A percentile compares a stretch with the other conserved stretches of the same genome.
phyloP scores from a whole-genome alignment of 1,284 basidiomycete genomes.

The Sphaerobolus stellatus region DNA sequence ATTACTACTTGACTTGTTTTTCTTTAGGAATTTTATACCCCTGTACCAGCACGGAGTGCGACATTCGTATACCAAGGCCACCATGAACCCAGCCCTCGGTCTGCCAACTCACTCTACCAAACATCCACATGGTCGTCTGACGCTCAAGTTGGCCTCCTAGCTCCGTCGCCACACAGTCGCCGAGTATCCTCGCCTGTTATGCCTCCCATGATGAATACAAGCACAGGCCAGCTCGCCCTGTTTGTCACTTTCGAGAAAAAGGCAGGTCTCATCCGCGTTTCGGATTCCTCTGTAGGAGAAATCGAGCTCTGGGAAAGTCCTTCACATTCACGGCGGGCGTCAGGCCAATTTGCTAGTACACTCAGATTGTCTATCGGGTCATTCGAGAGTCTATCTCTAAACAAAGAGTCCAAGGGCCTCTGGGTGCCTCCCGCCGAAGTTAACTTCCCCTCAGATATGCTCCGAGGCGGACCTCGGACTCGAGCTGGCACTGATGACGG shows the following conservation, averaged over 20 bases:
- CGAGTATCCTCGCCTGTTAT: constrained; percentile 1
- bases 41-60: constrained; percentile 58
- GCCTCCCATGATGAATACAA: too few species aligned
- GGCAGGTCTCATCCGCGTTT: constrained; percentile 71
- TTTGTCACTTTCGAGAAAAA: constrained; percentile 84
- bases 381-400: constrained; percentile 6
- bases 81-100: not conserved
- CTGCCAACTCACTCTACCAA: too few species aligned
- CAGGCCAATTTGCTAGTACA: constrained; percentile 20
- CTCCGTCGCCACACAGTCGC: too few species aligned
- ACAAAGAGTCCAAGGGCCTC: constrained; percentile 15
- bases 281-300: constrained; percentile 75
- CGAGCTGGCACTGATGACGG: constrained; percentile 26
- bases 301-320: constrained; percentile 62
- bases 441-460: constrained; percentile 8
- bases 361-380: constrained; percentile 15
- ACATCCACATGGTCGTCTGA: too few species aligned
- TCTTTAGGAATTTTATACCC: constrained; percentile 75
- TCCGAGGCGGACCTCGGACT: too few species aligned
- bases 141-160: too few species aligned
- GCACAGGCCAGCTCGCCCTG: constrained; percentile 65
- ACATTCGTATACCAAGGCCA: constrained; percentile 64
- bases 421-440: constrained; percentile 18
- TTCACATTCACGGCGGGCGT: constrained; percentile 1
- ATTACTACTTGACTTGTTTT: constrained; percentile 6